Evolutionary conservation across 202 grass and related monocot species (phyloP).

Genomic region (Zizania palustris): DNA sequence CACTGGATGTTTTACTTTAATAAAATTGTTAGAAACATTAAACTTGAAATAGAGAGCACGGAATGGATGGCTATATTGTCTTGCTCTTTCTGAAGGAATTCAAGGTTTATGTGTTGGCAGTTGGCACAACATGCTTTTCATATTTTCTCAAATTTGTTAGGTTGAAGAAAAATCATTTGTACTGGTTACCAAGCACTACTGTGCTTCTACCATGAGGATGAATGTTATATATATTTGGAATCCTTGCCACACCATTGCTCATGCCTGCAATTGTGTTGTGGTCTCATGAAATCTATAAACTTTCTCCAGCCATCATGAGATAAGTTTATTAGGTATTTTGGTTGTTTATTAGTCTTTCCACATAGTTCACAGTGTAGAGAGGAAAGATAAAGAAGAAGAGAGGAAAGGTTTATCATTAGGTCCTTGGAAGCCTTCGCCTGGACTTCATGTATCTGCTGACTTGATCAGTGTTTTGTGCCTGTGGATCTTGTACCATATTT

Average conservation of each 20-base stretch:
- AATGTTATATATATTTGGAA: not conserved
- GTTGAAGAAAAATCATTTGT: not conserved
- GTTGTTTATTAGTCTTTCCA: not conserved
- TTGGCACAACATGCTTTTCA: not conserved
- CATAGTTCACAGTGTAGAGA: too few relatives aligned
- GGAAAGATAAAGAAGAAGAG: slow-evolving; percentile 6
- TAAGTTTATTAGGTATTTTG: not conserved
- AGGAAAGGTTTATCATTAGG: not conserved
- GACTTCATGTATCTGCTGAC: too few relatives aligned
- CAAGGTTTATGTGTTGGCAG: not conserved
- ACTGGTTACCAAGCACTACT: not conserved
- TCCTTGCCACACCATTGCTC: not conserved
- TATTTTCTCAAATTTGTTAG: not conserved
- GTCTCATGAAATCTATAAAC: not conserved
- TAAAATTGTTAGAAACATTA: not conserved
- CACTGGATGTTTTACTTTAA: not conserved
- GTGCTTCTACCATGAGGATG: slow-evolving; percentile 12
- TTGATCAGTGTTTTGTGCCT: too few relatives aligned
- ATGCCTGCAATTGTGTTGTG: not conserved
- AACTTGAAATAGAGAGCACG: not conserved
- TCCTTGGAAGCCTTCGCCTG: too few relatives aligned
- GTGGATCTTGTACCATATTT: too few relatives aligned
- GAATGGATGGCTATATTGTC: not conserved
- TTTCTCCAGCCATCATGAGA: not conserved
- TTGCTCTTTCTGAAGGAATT: slow-evolving; percentile 4